Base-by-base conservation (phyloP, 495 filamentous ascomycete genomes). In the Apodospora peruviana region DNA sequence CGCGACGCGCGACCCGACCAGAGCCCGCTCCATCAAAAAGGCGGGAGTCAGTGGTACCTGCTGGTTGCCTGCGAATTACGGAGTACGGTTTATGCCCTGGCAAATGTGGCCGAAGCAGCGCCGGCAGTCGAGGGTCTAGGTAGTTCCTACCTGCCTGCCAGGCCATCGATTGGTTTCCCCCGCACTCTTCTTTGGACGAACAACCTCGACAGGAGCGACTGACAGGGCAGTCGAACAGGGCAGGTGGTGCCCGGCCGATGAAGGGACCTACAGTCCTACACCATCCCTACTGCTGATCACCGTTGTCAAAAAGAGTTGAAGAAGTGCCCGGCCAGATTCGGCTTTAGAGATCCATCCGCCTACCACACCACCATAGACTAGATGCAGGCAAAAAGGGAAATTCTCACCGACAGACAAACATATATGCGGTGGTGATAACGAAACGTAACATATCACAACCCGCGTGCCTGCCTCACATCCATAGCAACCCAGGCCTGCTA, bases 81-180 rank as follows among this genome's bases (percentile, higher is more conserved):
- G 36, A 11, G 5, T n/a, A 38, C 36, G 9, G 16, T n/a, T 38
- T 38, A 38, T 38, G 16, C 9, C 5, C 16, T n/a, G 24, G 4
- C 1, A 43, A 51, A 22, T 45, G 48, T 20, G 40, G 41, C 48
- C 48, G 48, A 51, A 39, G 48, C 48, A 51, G 35, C 48, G 48
- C 48, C 48, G 45, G 43, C 27, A 46, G 46, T 48, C 19, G 38
- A 40, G 10, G 38, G 11, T 40, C 4, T 19, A 8, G 10, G 4
- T 11, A n/a, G 5, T 4, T 40, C 5, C 5, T 32, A 32, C 5
- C 7, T 32, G 27, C 12, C 27, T 32, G 27, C n/a, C n/a, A 32
- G 27, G 27, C 27, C 12, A 32, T 32, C 27, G n/a, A n/a, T n/a
- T n/a, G n/a, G n/a, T n/a, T n/a, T n/a, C n/a, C n/a, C 27, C 27